phyloP scores from a whole-genome alignment of 129 eudicot genomes.

The Escallonia rubra region DNA sequence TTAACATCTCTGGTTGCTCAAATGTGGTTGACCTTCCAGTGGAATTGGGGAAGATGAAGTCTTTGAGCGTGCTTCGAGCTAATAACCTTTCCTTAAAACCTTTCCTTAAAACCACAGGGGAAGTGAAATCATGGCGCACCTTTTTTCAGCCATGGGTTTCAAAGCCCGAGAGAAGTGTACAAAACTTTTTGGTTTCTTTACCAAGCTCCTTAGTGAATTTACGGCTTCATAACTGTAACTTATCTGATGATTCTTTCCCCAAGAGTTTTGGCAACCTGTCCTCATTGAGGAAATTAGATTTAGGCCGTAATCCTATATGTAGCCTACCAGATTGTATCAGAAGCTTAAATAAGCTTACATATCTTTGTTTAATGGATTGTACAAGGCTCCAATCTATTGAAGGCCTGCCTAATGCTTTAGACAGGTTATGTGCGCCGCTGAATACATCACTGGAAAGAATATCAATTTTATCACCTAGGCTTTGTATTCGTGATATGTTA shows the following conservation, averaged over 20 bases:
- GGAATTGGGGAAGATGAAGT: too few relatives aligned
- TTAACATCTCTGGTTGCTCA: too few relatives aligned
- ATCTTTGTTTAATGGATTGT: neutral
- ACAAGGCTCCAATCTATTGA: constrained; percentile 7
- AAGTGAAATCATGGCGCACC: constrained; percentile 6
- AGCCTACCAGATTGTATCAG: constrained; percentile 14
- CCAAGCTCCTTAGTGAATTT: too few relatives aligned
- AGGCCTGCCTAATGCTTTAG: too few relatives aligned
- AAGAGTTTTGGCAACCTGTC: constrained; percentile 7
- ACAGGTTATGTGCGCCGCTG: too few relatives aligned
- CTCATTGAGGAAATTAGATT: constrained; percentile 4
- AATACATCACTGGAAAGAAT: too few relatives aligned
- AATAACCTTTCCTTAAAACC: constrained; percentile 4
- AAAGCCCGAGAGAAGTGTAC: too few relatives aligned
- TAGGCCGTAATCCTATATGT: constrained; percentile 2
- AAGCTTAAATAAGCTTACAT: neutral
- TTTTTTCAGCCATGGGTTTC: too few relatives aligned
- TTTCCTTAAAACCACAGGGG: neutral
- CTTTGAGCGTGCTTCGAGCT: too few relatives aligned
- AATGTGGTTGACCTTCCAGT: too few relatives aligned
- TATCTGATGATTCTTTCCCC: constrained; percentile 12
- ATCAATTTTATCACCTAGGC: too few relatives aligned
- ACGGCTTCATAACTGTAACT: constrained; percentile 1
- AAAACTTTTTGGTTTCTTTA: constrained; percentile 3
- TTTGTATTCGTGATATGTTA: too few relatives aligned